phyloP scores from a whole-genome alignment of 371 early-diverging fungal species.

The Chytridium lagenaria region DNA sequence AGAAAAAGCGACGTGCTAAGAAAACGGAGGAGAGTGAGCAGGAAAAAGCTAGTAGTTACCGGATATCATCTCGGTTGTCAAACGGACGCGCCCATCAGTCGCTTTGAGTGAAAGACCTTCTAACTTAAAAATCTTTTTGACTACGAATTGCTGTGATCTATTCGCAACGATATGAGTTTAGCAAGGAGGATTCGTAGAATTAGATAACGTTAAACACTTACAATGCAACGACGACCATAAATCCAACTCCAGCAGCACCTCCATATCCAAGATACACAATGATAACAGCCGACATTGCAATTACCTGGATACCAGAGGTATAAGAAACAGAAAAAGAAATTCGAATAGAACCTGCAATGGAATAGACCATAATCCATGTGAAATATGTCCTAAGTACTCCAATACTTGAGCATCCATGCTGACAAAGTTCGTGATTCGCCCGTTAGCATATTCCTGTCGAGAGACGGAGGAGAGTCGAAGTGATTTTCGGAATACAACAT shows the following conservation, averaged over 20 bases:
- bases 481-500: conserved; percentile 25
- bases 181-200: too few relatives aligned
- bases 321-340: conserved; percentile 6
- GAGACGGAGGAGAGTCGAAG: conserved; percentile 20
- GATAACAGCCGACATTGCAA: conserved; percentile 17
- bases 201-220: too few relatives aligned
- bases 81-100: conserved; percentile 27
- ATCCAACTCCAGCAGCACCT: conserved; percentile 21
- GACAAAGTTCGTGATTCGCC: conserved; percentile 26
- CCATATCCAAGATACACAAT: conserved; percentile 17
- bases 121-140: background rate
- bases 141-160: background rate
- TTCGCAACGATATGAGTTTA: too few relatives aligned
- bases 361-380: background rate
- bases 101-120: conserved; percentile 28
- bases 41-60: background rate
- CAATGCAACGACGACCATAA: conserved; percentile 22
- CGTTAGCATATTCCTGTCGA: conserved; percentile 22
- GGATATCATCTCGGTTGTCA: conserved; percentile 23
- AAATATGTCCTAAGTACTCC: conserved; percentile 7
- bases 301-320: conserved; percentile 19
- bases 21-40: too few relatives aligned
- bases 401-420: conserved; percentile 20
- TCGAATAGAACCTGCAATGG: conserved; percentile 4
- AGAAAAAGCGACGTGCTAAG: too few relatives aligned